Base-by-base conservation (phyloP, 805 yeast genomes). In the Candida nonsorbophila region DNA sequence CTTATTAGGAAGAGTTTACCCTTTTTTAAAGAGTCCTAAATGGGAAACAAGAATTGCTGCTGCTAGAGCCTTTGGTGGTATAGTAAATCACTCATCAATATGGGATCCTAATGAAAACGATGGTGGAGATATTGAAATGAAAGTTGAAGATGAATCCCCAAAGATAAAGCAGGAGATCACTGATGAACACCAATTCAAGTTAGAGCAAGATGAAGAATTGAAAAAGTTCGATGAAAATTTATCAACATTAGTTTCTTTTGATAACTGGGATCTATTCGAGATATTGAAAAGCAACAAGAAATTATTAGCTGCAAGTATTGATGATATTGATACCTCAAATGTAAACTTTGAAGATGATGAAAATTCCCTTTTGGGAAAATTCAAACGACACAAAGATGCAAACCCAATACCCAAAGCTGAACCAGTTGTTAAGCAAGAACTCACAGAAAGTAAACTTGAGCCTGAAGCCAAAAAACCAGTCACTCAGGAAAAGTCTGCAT, bases 41-140 rank as follows among this genome's bases (percentile, higher is more conserved):
- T 92, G 99, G 99, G 99, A 92, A 53, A 88, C 98, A 0, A 72
- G 99, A 52, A 80, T 84, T 1, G 79, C 97, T 1, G 92, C 99
- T 1, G 96, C 97, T 1, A 66, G 86, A 31, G 97, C 98, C 0
- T 73, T 92, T 43, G 97, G 97, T 6, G 94, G 94, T 3, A 87
- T 92, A 16, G 90, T 87, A 3, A 74, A 76, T 24, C 79, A 85
- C 53, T 77, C 88, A 1, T 69, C 72, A 1, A 46, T 65, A 17
- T 92, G 97, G 97, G 86, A 85, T 47, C 97, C 97, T 1, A 84
- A 82, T 42, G 30, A 41, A 10, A 45, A 45, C 15, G 54, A 49
- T 26, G 45, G 41, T 12, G 40, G 45, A 23, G 32, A 36, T 9
- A 34, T 41, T 5, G 20, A 17, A 17, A 20, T 26, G 10, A 24